Evolutionary conservation across 495 filamentous ascomycete species (phyloP).

Genomic region (Penicillium herquei): DNA sequence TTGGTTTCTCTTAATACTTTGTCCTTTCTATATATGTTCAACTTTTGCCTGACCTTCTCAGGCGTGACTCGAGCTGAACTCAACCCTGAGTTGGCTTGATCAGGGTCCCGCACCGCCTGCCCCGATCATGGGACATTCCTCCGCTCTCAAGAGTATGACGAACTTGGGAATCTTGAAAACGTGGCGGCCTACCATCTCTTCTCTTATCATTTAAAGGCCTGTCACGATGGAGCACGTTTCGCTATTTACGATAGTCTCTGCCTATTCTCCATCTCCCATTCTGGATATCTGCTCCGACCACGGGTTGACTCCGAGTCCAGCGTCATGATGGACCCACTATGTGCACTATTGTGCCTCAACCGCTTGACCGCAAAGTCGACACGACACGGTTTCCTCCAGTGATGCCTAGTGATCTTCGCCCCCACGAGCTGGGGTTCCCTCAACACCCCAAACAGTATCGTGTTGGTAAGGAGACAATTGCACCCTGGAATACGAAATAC

Average conservation of each 20-base stretch:
- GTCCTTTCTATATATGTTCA: too few relatives aligned
- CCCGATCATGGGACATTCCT: slow-evolving; percentile 22
- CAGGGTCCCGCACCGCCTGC: slow-evolving; percentile 22
- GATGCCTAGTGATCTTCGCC: background rate
- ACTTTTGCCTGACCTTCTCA: too few relatives aligned
- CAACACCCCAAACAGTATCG: too few relatives aligned
- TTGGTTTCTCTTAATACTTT: too few relatives aligned
- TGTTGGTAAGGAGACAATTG: background rate
- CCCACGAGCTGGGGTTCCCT: background rate
- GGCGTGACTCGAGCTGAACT: too few relatives aligned
- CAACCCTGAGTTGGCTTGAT: slow-evolving; percentile 6
- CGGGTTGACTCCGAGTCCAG: background rate
- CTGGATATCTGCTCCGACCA: background rate
- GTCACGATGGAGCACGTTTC: too few relatives aligned
- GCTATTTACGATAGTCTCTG: too few relatives aligned
- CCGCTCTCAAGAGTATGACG: background rate
- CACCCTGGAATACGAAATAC: too few relatives aligned
- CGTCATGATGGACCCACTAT: slow-evolving; percentile 21
- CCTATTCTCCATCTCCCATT: too few relatives aligned
- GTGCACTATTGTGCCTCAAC: slow-evolving; percentile 22
- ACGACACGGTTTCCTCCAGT: slow-evolving; percentile 1
- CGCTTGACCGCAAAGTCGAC: slow-evolving; percentile 28
- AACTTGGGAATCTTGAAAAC: too few relatives aligned
- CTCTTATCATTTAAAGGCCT: background rate
- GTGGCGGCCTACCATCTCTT: slow-evolving; percentile 1